These are phyloP conservation scores for Yamadazyma jaroonii DNA, from an alignment of 1,139 yeast species.

Conservation along the genomic window DNA sequence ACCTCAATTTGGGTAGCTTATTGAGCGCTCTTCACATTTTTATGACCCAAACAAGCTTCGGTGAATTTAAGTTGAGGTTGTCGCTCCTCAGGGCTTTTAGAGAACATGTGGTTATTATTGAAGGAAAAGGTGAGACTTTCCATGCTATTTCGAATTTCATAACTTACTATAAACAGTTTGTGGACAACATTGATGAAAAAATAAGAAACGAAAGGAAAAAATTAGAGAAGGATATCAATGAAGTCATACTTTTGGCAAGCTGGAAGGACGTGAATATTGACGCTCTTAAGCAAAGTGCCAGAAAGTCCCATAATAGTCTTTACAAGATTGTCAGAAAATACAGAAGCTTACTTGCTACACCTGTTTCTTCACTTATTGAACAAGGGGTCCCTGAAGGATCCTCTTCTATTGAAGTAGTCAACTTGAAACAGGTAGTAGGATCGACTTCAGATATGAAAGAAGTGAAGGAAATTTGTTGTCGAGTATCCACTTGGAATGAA, in stretches of 20 bases:
- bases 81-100: constrained; percentile 60
- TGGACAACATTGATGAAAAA: constrained; percentile 42
- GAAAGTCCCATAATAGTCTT: constrained; percentile 78
- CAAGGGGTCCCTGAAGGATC: constrained; percentile 44
- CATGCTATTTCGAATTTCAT: constrained; percentile 61
- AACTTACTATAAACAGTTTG: constrained; percentile 66
- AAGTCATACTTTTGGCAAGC: constrained; percentile 83
- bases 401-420: constrained; percentile 8
- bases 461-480: constrained; percentile 16
- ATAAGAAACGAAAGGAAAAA: constrained; percentile 46
- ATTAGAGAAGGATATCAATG: constrained; percentile 77
- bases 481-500: constrained; percentile 45
- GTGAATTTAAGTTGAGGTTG: constrained; percentile 66
- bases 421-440: constrained; percentile 15
- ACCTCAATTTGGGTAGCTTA: constrained; percentile 29
- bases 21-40: constrained; percentile 75
- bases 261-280: constrained; percentile 97
- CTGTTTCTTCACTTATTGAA: constrained; percentile 58
- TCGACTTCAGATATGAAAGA: constrained; percentile 16
- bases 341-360: constrained; percentile 56
- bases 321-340: constrained; percentile 85
- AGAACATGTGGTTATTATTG: constrained; percentile 38
- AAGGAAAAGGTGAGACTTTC: constrained; percentile 18
- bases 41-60: constrained; percentile 70
- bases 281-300: constrained; percentile 91